Conservation (phyloP, 2,329 filamentous ascomycete species). For the Diaporthe sp. region DNA sequence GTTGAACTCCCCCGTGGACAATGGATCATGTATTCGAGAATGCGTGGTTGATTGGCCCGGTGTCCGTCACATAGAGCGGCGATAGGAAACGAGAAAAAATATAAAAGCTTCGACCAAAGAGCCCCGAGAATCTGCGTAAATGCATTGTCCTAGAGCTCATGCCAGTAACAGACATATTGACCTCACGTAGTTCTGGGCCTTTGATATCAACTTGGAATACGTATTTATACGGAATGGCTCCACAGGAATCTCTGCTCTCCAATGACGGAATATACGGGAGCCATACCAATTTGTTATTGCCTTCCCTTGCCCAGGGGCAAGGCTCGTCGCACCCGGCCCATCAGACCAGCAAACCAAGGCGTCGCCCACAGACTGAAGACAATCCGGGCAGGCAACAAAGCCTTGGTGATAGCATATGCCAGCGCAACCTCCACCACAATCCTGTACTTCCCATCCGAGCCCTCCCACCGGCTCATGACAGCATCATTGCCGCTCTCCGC, state of each 20-base stretch:
- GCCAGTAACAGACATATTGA: background rate
- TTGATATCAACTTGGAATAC: background rate
- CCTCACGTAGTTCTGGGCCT: background rate
- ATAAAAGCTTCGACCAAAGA: conserved; percentile 28
- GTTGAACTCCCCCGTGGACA: background rate
- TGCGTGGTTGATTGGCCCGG: background rate
- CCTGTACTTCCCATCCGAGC: conserved; percentile 59
- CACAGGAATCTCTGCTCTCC: background rate
- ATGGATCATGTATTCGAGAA: background rate
- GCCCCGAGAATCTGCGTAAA: background rate
- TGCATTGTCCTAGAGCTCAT: background rate
- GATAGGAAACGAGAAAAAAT: conserved; percentile 37
- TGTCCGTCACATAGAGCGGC: conserved; percentile 24
- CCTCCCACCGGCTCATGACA: conserved; percentile 49
- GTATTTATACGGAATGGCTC: background rate
- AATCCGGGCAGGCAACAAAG: conserved; percentile 81
- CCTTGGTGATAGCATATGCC: conserved; percentile 92
- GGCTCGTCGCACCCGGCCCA: conserved; percentile 54
- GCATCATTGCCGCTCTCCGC: conserved; percentile 38
- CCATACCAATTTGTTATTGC: background rate
- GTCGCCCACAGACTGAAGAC: conserved; percentile 86
- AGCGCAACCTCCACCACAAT: conserved; percentile 80
- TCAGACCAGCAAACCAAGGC: conserved; percentile 85
- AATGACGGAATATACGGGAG: background rate
- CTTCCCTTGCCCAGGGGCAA: conserved; percentile 23